These are phyloP conservation scores for Lyophyllum shimeji DNA, from an alignment of 768 basidiomycete genomes.

Conservation along the genomic window DNA sequence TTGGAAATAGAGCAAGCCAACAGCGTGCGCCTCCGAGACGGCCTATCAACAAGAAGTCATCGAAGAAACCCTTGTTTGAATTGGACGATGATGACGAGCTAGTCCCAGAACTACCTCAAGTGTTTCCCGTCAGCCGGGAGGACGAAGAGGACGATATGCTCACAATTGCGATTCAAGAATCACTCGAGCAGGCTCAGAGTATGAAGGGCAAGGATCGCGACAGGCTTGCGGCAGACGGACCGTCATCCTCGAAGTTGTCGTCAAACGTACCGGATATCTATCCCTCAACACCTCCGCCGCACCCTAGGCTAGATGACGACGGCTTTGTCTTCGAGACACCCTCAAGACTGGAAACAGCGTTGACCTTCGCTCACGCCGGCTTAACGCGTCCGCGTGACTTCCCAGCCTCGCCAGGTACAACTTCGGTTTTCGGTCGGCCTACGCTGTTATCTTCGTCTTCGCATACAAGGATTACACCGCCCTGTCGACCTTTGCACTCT, in stretches of 20 bases:
- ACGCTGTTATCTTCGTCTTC: slow-evolving; percentile 23
- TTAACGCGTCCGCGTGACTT: slow-evolving; percentile 25
- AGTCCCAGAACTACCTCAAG: slow-evolving; percentile 1
- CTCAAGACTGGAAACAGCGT: slow-evolving; percentile 62
- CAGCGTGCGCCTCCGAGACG: slow-evolving; percentile 30
- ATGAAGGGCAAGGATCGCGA: background rate
- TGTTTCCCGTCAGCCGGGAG: slow-evolving; percentile 11
- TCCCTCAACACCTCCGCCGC: background rate
- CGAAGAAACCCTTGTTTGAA: slow-evolving; percentile 49
- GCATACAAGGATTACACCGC: background rate
- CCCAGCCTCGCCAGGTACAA: slow-evolving; percentile 2
- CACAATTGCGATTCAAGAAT: slow-evolving; percentile 61
- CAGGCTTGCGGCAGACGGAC: slow-evolving; percentile 2
- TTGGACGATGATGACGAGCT: slow-evolving; percentile 47
- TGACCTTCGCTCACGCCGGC: slow-evolving; percentile 65
- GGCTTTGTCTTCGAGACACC: slow-evolving; percentile 22
- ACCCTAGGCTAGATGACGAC: slow-evolving; percentile 11
- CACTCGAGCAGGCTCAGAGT: slow-evolving; percentile 39
- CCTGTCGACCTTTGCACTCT: slow-evolving; percentile 3
- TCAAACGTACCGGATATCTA: background rate
- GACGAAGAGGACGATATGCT: slow-evolving; percentile 55
- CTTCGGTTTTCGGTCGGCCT: slow-evolving; percentile 29
- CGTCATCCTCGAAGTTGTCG: slow-evolving; percentile 8
- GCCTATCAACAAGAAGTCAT: slow-evolving; percentile 33
- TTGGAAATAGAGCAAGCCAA: slow-evolving; percentile 48